Conservation (phyloP, 176 grass and related monocot species). For the Carex cristatella region DNA sequence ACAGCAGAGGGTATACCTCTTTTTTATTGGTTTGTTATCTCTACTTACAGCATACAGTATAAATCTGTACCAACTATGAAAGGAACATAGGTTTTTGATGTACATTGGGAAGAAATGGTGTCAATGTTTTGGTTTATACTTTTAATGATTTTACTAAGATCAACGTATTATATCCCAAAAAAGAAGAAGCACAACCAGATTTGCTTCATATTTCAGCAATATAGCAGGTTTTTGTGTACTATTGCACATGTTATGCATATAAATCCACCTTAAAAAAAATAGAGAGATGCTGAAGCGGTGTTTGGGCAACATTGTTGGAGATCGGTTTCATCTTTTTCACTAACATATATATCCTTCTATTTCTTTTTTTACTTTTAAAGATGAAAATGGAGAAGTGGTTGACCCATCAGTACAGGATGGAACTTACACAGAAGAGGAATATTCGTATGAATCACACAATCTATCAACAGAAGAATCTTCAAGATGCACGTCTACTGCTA, state of each 20-base stretch:
- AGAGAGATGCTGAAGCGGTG: not conserved
- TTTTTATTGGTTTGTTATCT: not conserved
- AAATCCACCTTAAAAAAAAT: not conserved
- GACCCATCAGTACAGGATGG: slow-evolving; percentile 39
- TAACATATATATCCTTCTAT: not conserved
- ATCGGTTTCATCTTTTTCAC: not conserved
- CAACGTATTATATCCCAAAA: not conserved
- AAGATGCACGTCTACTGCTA: slow-evolving; percentile 31
- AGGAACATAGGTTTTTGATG: not conserved
- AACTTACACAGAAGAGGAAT: slow-evolving; percentile 25
- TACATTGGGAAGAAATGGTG: not conserved
- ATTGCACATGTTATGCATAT: not conserved
- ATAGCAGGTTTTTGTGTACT: not conserved
- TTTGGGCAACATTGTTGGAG: not conserved
- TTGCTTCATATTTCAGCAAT: not conserved
- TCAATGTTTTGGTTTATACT: not conserved
- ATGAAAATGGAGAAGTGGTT: slow-evolving; percentile 45
- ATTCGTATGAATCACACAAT: slow-evolving; percentile 28
- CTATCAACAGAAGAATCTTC: slow-evolving; percentile 26
- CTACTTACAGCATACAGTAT: not conserved
- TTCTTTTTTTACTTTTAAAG: slow-evolving; percentile 20
- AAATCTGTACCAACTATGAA: not conserved
- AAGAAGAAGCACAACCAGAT: not conserved
- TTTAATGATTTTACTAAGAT: not conserved
- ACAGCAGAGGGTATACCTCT: slow-evolving; percentile 40